Base-by-base conservation (phyloP, 495 filamentous ascomycete species). In the Peziza echinospora region DNA sequence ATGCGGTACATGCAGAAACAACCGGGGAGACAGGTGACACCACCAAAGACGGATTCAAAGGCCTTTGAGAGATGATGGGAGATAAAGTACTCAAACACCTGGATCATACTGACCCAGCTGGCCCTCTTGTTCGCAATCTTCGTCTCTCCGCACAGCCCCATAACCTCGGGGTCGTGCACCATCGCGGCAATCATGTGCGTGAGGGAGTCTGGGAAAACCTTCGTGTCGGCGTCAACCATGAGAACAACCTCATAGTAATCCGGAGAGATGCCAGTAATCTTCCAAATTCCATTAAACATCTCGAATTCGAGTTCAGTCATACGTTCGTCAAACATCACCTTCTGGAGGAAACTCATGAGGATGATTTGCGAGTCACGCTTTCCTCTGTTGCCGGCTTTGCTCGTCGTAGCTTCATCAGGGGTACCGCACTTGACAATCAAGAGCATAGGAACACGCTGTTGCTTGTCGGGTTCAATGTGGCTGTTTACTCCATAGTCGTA, bases 1-100 rank as follows among this genome's bases (percentile, higher is more conserved):
- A 99, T 93, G 53, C 91, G 81, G 65, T 99, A 99, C 91, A 99
- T 99, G 70, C 84, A 93, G 76, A 99, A 99, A 69, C 91, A 99
- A 42, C 91, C 91, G 2, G 91, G 91, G 22, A 99, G 70, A 73
- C 91, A 99, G 54, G 91, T 99, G 21, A 99, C 91, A 80, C 91
- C 91, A 60, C 91, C 91, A 59, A 99, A 99, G 46, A 93, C 80
- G 5, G 87, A 93, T 62, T 99, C 91, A 65, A 99, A 99, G 5
- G 85, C 82, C 59, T 99, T 99, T 45, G 84, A 74, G 52, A 91
- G 73, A 57, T 99, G 91, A 60, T 99, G 91, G 2, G 87, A 94
- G 62, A 99, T 86, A 66, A 94, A 99, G 65, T 97, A 69, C 67
- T 99, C 91, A 57, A 99, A 99, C n/a, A 99, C 91, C 66, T 99